Percentiles rank a stretch among this genome's conserved stretches.
Evolutionary conservation across 129 eudicot genomes (phyloP).

Genomic region (Flaveria sonorensis): DNA sequence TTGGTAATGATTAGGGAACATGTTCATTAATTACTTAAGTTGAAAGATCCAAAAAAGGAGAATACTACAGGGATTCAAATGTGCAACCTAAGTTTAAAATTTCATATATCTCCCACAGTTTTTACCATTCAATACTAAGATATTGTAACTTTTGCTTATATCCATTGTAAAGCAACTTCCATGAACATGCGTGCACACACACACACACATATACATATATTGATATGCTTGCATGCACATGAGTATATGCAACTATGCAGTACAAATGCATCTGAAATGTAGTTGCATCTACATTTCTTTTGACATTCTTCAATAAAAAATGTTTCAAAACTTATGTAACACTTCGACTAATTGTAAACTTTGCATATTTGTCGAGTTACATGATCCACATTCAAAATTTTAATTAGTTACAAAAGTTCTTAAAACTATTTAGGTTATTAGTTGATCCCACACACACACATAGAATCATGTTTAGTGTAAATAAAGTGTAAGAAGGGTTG

Average conservation of each 20-base stretch:
- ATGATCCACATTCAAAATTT: neutral
- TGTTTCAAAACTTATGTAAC: neutral
- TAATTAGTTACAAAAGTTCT: neutral
- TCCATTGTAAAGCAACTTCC: constrained; percentile 5
- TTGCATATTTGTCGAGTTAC: neutral
- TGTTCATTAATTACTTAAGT: neutral
- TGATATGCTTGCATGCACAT: neutral
- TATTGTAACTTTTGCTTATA: neutral
- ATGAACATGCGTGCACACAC: constrained; percentile 12
- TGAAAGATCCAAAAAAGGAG: constrained; percentile 14
- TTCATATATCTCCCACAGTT: neutral
- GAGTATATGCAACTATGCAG: constrained; percentile 1
- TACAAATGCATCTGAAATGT: neutral
- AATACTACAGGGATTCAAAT: neutral
- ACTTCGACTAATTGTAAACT: neutral
- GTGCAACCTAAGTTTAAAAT: constrained; percentile 13
- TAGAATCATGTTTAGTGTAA: neutral
- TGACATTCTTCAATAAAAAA: neutral
- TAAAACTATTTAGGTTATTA: neutral
- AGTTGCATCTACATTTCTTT: neutral
- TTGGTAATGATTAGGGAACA: constrained; percentile 7
- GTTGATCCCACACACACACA: neutral
- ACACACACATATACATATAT: neutral
- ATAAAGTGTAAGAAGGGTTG: constrained; percentile 9
- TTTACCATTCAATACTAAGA: constrained; percentile 10